Evolutionary conservation across 2,329 filamentous ascomycete genomes (phyloP).

Genomic region (Ophiosphaerella korrae): DNA sequence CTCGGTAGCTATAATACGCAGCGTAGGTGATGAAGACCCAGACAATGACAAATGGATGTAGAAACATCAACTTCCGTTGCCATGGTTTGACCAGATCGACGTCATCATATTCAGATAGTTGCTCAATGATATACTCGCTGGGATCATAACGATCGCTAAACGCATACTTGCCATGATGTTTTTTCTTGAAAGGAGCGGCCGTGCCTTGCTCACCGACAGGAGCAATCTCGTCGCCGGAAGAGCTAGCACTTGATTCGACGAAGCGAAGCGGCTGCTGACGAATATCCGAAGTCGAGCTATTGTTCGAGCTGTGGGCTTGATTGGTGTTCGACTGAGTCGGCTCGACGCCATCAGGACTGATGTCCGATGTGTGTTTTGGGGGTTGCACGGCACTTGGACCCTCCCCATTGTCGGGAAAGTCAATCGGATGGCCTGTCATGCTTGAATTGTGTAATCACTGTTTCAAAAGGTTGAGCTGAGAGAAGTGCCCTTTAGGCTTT

Average conservation of each 20-base stretch:
- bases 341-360: background rate
- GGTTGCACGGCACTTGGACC: background rate
- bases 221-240: slow-evolving; percentile 2
- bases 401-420: background rate
- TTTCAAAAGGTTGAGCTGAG: background rate
- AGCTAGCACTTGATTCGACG: slow-evolving; percentile 5
- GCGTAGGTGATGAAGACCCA: slow-evolving; percentile 6
- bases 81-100: slow-evolving; percentile 5
- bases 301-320: background rate
- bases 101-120: slow-evolving; percentile 6
- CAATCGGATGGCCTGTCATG: background rate
- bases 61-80: slow-evolving; percentile 2
- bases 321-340: background rate
- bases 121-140: slow-evolving; percentile 3
- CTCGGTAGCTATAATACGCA: slow-evolving; percentile 5
- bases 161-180: slow-evolving; percentile 3
- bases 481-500: background rate
- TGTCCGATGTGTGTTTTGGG: background rate
- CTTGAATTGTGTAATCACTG: background rate
- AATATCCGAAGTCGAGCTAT: background rate
- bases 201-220: background rate
- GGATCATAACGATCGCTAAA: slow-evolving; percentile 5
- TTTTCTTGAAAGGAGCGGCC: slow-evolving; percentile 3
- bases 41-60: slow-evolving; percentile 5
- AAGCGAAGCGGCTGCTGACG: slow-evolving; percentile 3